Percentiles rank a stretch among this genome's conserved stretches.
Evolutionary conservation across 805 yeast species (phyloP).

Genomic region (Candida maltosa): DNA sequence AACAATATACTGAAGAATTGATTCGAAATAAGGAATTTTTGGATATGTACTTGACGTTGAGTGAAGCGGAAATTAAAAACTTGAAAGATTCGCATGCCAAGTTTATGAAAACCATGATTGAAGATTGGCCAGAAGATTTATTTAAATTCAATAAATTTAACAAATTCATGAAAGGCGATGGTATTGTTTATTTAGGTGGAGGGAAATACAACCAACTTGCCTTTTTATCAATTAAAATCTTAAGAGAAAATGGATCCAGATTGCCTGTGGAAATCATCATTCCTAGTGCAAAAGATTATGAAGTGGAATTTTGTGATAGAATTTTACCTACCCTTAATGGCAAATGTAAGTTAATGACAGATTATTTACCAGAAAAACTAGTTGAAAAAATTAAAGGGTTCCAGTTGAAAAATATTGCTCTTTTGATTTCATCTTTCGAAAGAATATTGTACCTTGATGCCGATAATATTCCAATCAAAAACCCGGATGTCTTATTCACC

Average conservation of each 20-base stretch:
- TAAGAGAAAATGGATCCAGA: conserved; percentile 29
- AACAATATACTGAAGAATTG: conserved; percentile 25
- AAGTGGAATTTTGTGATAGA: conserved; percentile 28
- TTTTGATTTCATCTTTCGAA: conserved; percentile 34
- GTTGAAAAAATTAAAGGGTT: conserved; percentile 23
- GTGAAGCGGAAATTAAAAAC: conserved; percentile 15
- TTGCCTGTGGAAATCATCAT: conserved; percentile 37
- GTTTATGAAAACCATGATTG: conserved; percentile 20
- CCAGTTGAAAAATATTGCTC: conserved; percentile 35
- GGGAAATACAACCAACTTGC: conserved; percentile 33
- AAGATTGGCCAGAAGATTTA: conserved; percentile 18
- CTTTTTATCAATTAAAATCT: conserved; percentile 27
- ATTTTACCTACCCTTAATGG: conserved; percentile 32
- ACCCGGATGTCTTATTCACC: conserved; percentile 33
- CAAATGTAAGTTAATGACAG: conserved; percentile 45
- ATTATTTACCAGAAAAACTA: conserved; percentile 27
- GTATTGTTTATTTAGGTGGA: conserved; percentile 40
- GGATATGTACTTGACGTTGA: conserved; percentile 17
- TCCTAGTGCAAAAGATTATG: conserved; percentile 29
- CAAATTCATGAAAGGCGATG: conserved; percentile 33
- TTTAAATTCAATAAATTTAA: conserved; percentile 17
- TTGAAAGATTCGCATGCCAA: conserved; percentile 19
- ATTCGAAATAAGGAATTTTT: conserved; percentile 25
- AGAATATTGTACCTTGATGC: conserved; percentile 36
- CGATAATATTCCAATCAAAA: conserved; percentile 33